Percentiles rank a stretch among this genome's conserved stretches.
Evolutionary conservation across 163 green algal genomes (phyloP).

Genomic region (Chlorella variabilis): DNA sequence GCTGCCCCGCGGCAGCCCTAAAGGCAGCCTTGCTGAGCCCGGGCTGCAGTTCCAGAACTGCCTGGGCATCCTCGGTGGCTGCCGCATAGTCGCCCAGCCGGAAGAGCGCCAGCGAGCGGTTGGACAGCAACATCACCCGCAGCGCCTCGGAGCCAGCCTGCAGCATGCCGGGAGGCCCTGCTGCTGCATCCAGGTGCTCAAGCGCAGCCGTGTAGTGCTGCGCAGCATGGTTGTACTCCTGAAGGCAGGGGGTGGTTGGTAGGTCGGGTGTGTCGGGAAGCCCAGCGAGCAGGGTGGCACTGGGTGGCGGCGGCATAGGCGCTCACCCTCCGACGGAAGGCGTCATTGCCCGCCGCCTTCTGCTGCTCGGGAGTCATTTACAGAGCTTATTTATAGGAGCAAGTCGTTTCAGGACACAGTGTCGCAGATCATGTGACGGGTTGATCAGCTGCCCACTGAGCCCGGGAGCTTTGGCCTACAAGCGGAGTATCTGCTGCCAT

Average conservation of each 20-base stretch:
- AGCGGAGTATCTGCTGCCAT: too few species aligned
- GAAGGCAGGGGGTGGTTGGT: background rate
- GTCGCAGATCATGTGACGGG: background rate
- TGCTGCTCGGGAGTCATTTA: background rate
- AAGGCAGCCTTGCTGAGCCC: conserved; percentile 5
- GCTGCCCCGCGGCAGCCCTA: background rate
- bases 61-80: conserved; percentile 12
- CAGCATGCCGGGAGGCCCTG: background rate
- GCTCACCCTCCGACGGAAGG: background rate
- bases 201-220: conserved; percentile 2
- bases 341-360: background rate
- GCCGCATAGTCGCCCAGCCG: conserved; percentile 16
- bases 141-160: background rate
- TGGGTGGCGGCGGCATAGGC: background rate
- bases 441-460: background rate
- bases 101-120: conserved; percentile 6
- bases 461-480: too few species aligned
- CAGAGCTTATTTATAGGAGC: too few species aligned
- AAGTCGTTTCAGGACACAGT: background rate
- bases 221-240: background rate
- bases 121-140: conserved; percentile 17
- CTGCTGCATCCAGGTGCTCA: background rate
- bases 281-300: too few species aligned
- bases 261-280: too few species aligned
- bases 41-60: background rate